These are phyloP conservation scores for Cronartium quercuum DNA, from an alignment of 1,284 basidiomycete genomes.

Conservation along the genomic window DNA sequence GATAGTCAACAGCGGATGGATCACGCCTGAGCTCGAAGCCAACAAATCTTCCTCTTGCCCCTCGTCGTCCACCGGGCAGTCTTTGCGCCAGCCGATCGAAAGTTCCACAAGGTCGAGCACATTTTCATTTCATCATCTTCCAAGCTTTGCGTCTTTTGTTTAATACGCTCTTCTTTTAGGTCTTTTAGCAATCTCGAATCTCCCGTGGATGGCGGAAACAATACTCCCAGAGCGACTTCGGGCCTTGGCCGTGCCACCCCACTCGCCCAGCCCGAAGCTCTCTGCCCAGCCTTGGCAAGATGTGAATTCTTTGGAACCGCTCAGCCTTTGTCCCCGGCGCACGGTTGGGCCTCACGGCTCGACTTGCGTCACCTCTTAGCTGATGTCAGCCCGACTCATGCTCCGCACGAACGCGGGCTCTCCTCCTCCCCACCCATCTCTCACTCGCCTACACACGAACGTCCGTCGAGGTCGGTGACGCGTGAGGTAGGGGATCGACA, in stretches of 20 bases:
- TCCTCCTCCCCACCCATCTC: neutral
- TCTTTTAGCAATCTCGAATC: neutral
- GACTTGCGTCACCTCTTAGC: neutral
- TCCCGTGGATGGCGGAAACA: neutral
- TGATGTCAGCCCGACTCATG: neutral
- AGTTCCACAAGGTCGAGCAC: neutral
- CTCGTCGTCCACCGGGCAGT: neutral
- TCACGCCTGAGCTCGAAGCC: neutral
- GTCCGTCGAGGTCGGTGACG: neutral
- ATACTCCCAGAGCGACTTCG: neutral
- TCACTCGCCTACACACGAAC: neutral
- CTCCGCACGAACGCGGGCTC: neutral
- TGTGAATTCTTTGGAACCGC: neutral
- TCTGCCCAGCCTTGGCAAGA: too few relatives aligned
- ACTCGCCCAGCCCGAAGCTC: neutral
- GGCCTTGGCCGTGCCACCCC: neutral
- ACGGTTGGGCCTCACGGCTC: neutral
- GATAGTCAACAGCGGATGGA: slow-evolving; percentile 4
- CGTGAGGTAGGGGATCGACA: neutral
- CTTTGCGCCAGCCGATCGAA: neutral
- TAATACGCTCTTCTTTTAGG: neutral
- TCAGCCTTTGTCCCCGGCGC: neutral
- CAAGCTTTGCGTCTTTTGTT: neutral
- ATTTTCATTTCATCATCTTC: neutral
- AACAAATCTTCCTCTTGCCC: neutral